Evolutionary conservation across 2,329 filamentous ascomycete species (phyloP), one percentile per base, ranked within the genome.

Genomic region (Pseudogymnoascus sp.): DNA sequence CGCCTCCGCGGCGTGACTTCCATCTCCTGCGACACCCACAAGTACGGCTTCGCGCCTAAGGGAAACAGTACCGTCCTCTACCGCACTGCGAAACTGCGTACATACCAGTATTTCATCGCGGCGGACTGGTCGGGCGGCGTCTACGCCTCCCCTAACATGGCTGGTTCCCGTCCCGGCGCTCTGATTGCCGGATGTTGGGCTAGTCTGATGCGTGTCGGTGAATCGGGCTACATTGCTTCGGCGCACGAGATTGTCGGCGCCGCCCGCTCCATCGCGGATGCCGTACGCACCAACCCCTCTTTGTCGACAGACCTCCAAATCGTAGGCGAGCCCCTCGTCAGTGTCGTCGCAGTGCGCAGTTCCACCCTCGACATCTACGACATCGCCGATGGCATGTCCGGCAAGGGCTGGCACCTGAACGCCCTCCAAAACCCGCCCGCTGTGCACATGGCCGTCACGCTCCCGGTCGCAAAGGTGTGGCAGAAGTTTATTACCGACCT

Each of bases 11-110:
- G 94, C 70, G 94, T 99, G 38, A 97, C 93, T 3, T 93, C 89
- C 75, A 97, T 99, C 75, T 92, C 87, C 68, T 95, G 92, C 75
- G 94, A 99, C 75, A 99, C 94, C 2, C 94, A 99, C 83, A 99
- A 99, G 76, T 99, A 99, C 74, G 94, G 94, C 38, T 99, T 99
- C 73, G 94, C 94, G 1, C 94, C 94, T 62, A 99, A 99, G 79
- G 94, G 94, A 69, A 99, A 96, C 82, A 94, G 89, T 61, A 94
- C 92, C 1, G 82, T 96, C 12, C 82, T 99, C 44, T 99, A 99
- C 82, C 91, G 94, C 70, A 89, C 86, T 53, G 83, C 87, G 35
- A 78, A 84, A 56, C 84, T 95, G 68, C 86, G 94, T 69, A 85
- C 86, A 63, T 93, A 96, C 76, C 94, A 99, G 77, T 99, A 99